phyloP scores from a whole-genome alignment of 108 stramenopile genomes.

The Nannochloropsis salina region DNA sequence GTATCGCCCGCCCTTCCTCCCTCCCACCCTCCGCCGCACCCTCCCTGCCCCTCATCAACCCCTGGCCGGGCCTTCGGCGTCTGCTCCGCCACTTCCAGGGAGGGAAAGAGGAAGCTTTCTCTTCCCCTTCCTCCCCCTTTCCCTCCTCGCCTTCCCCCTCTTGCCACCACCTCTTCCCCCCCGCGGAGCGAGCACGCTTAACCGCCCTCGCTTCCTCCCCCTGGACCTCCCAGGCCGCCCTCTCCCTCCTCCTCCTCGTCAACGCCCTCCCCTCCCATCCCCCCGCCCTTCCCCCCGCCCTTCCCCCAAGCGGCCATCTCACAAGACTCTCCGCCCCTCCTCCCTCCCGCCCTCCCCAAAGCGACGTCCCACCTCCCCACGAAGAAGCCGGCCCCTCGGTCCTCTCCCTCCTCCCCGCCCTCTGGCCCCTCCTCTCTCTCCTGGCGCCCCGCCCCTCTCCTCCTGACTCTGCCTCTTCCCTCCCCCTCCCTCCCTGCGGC shows the following conservation, averaged over 20 bases:
- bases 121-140: not conserved
- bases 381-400: no score
- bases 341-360: no score
- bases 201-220: not conserved
- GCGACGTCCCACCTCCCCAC: no score
- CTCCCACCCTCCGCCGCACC: not conserved
- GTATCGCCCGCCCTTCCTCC: not conserved
- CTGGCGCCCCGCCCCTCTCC: not conserved
- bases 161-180: not conserved
- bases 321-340: no score
- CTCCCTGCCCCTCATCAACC: not conserved
- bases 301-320: no score
- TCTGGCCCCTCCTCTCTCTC: not conserved
- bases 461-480: no score
- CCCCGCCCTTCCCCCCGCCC: no score
- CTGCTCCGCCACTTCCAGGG: slow-evolving; percentile 6
- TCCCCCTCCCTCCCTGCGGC: not conserved
- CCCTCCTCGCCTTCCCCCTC: not conserved
- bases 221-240: not conserved
- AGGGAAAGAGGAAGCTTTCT: no score
- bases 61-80: not conserved
- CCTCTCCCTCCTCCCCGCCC: not conserved
- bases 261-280: not conserved
- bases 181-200: not conserved
- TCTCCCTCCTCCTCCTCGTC: not conserved